Evolutionary conservation across 495 filamentous ascomycete species (phyloP).

Genomic region (Oleoguttula mirabilis): DNA sequence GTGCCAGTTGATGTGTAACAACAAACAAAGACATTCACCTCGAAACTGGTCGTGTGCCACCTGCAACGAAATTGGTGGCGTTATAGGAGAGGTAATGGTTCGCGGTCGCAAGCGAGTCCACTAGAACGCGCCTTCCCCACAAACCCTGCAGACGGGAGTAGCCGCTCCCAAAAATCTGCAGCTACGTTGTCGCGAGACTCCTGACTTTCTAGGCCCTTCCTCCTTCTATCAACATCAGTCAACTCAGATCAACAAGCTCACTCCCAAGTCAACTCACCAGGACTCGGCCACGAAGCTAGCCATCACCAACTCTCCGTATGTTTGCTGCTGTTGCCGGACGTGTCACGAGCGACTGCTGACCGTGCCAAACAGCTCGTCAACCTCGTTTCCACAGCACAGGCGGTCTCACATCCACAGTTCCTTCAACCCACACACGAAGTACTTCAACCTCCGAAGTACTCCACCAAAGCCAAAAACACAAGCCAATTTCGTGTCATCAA

Average conservation of each 20-base stretch:
- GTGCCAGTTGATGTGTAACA: too few species aligned
- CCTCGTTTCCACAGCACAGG: constrained; percentile 25
- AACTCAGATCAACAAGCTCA: constrained; percentile 20
- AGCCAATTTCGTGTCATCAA: constrained; percentile 29
- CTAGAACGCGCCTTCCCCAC: too few species aligned
- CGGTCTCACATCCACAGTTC: constrained; percentile 28
- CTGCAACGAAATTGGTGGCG: too few species aligned
- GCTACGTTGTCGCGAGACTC: too few species aligned
- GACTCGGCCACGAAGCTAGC: constrained; percentile 35
- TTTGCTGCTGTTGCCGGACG: too few species aligned
- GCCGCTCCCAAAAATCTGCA: too few species aligned
- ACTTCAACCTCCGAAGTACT: constrained; percentile 19
- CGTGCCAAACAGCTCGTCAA: constrained; percentile 26
- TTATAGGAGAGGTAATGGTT: too few species aligned
- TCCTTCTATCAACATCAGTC: constrained; percentile 23
- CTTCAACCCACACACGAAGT: constrained; percentile 24
- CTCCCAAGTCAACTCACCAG: constrained; percentile 12
- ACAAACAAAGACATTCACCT: too few species aligned
- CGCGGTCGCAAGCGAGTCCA: too few species aligned
- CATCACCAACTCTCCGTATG: constrained; percentile 32
- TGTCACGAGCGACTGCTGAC: too few species aligned
- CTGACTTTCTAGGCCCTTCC: constrained; percentile 16
- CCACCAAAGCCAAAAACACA: constrained; percentile 9
- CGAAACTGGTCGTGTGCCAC: too few species aligned
- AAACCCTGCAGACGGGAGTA: too few species aligned